Evolutionary conservation across 305 asterid genomes (phyloP).

Genomic region (Fraxinus greggii): DNA sequence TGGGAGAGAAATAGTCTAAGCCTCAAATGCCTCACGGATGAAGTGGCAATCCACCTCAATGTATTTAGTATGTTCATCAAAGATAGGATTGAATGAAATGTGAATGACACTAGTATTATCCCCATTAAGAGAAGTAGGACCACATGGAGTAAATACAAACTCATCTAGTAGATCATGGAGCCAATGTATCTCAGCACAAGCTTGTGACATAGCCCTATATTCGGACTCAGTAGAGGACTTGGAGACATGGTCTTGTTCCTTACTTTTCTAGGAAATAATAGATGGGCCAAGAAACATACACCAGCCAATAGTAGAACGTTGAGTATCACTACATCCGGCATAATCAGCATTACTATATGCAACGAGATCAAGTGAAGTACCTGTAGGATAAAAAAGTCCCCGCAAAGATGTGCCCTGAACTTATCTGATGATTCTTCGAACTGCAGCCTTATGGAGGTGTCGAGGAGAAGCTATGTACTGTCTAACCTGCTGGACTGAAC

Average conservation of each 20-base stretch:
- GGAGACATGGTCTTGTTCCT: not conserved
- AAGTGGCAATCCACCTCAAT: not conserved
- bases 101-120: not conserved
- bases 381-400: not conserved
- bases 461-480: not conserved
- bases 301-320: not conserved
- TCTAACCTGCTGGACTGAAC: not conserved
- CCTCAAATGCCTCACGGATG: conserved; percentile 1
- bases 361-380: not conserved
- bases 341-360: not conserved
- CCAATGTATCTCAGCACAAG: not conserved
- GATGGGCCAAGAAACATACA: not conserved
- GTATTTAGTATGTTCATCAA: not conserved
- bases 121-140: not conserved
- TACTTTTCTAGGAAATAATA: not conserved
- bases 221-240: not conserved
- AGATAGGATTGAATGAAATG: not conserved
- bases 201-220: not conserved
- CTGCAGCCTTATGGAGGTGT: not conserved
- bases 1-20: not conserved
- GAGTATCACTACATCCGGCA: not conserved
- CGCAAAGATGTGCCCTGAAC: not conserved
- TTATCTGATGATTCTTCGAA: not conserved
- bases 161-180: not conserved
- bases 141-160: not conserved